Evolutionary conservation across 441 rosid genomes (phyloP).

Genomic region (Aquilaria agallochum): DNA sequence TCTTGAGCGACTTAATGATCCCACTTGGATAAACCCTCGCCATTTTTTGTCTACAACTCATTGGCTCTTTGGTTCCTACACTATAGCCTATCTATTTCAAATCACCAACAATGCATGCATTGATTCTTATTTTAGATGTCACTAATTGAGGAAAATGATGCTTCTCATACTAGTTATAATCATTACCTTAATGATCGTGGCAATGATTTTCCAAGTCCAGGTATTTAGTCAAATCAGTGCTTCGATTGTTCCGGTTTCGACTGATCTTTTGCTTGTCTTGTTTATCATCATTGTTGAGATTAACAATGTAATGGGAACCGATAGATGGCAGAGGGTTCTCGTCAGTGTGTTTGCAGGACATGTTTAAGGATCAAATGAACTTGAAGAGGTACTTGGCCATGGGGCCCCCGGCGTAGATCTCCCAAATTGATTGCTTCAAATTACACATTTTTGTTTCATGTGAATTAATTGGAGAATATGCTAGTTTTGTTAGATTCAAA

Average conservation of each 20-base stretch:
- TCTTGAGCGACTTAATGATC: conserved; percentile 36
- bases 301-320: not conserved
- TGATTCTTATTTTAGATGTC: not conserved
- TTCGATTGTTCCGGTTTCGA: conserved; percentile 24
- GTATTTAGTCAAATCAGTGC: conserved; percentile 59
- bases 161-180: not conserved
- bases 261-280: not conserved
- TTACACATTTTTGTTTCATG: conserved; percentile 26
- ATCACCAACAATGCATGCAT: not conserved
- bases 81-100: conserved; percentile 12
- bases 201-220: conserved; percentile 28
- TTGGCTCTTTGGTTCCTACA: conserved; percentile 13
- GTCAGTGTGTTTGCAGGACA: conserved; percentile 48
- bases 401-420: conserved; percentile 57
- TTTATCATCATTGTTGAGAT: conserved; percentile 1
- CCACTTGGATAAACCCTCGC: conserved; percentile 43
- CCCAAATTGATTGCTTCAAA: conserved; percentile 68
- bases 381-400: conserved; percentile 69
- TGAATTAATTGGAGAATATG: too few species aligned
- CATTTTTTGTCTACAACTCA: conserved; percentile 9
- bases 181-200: conserved; percentile 1
- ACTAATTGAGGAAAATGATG: not conserved
- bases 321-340: conserved; percentile 1
- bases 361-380: conserved; percentile 71
- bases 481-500: too few species aligned